Evolutionary conservation across 2,329 filamentous ascomycete species (phyloP).

Genomic region (Paecilomyces niveus): DNA sequence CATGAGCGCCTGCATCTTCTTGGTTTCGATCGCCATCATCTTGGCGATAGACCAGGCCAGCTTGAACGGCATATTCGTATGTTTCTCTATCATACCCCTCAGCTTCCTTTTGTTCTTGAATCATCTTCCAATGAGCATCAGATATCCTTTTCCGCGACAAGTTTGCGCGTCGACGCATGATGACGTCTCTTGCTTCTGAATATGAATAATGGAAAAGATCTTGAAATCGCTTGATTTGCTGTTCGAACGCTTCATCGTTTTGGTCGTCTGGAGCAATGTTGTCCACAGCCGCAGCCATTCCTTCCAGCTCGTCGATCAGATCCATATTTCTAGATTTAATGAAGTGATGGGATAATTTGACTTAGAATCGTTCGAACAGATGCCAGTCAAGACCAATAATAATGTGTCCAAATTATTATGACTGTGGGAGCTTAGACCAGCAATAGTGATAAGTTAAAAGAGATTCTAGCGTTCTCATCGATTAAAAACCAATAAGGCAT

Average conservation of each 20-base stretch:
- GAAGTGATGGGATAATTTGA: neutral
- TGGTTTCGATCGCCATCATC: neutral
- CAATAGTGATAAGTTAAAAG: too few species aligned
- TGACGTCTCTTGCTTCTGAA: neutral
- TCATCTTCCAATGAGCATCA: neutral
- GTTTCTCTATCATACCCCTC: neutral
- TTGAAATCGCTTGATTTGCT: neutral
- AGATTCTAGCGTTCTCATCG: too few species aligned
- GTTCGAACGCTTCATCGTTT: neutral
- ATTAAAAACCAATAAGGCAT: too few species aligned
- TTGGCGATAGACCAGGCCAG: neutral
- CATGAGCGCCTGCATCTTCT: neutral
- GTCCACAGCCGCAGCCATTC: neutral
- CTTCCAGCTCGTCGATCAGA: neutral
- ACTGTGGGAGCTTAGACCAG: too few species aligned
- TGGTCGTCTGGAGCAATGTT: neutral
- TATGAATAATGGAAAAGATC: neutral
- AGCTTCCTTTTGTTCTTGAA: neutral
- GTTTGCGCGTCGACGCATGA: neutral
- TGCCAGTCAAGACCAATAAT: too few species aligned
- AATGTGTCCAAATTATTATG: too few species aligned
- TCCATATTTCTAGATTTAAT: neutral
- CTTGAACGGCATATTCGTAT: neutral
- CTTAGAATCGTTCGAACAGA: too few species aligned
- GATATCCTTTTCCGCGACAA: neutral